These are phyloP conservation scores for Rhypophila decipiens DNA, from an alignment of 495 filamentous ascomycete species.

Conservation along the genomic window DNA sequence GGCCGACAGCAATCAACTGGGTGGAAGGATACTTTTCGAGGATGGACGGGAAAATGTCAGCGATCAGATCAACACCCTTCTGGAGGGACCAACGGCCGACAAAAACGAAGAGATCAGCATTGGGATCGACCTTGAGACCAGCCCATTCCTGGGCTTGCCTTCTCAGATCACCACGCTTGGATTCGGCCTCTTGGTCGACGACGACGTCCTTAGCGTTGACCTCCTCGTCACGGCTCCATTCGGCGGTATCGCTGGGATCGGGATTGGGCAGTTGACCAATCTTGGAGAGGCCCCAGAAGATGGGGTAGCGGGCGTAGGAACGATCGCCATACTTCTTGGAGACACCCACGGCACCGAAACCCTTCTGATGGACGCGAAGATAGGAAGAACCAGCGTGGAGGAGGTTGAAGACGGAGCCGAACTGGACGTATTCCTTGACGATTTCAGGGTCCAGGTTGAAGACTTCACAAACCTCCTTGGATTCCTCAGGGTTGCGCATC, in stretches of 20 bases:
- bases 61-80: conserved; percentile 71
- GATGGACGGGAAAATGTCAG: conserved; percentile 65
- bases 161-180: conserved; percentile 47
- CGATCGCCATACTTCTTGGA: conserved; percentile 70
- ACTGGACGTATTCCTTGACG: conserved; percentile 53
- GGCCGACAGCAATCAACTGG: conserved; percentile 65
- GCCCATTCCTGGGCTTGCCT: conserved; percentile 72
- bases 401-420: conserved; percentile 63
- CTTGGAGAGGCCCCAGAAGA: conserved; percentile 68
- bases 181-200: conserved; percentile 54
- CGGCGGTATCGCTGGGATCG: conserved; percentile 64
- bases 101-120: conserved; percentile 68
- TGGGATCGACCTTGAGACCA: conserved; percentile 52
- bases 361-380: conserved; percentile 64
- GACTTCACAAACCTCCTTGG: conserved; percentile 59
- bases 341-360: conserved; percentile 68
- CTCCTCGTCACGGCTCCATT: conserved; percentile 49
- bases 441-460: conserved; percentile 53
- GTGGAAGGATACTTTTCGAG: conserved; percentile 58
- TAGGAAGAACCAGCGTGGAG: conserved; percentile 66
- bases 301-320: conserved; percentile 66
- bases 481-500: conserved; percentile 32
- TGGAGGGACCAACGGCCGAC: conserved; percentile 73
- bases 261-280: conserved; percentile 67
- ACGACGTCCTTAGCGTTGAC: conserved; percentile 41